phyloP scores from a whole-genome alignment of 2,329 filamentous ascomycete genomes.

The Chrysoporthe cubensis region DNA sequence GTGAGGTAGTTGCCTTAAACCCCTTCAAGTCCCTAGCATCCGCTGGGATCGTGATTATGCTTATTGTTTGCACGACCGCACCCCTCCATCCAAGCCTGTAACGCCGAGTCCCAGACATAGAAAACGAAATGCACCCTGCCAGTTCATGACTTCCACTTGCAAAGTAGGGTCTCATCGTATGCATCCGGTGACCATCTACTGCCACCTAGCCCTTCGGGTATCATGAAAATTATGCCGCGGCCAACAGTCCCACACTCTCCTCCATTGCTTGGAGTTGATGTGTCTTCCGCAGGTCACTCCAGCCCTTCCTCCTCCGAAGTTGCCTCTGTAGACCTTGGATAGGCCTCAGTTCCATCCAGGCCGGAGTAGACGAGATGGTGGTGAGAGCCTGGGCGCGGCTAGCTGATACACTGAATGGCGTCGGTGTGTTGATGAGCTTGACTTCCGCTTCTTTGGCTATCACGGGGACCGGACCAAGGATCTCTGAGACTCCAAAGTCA shows the following conservation, averaged over 20 bases:
- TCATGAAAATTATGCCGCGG: slow-evolving; percentile 2
- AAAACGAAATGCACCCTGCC: background rate
- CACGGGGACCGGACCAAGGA: slow-evolving; percentile 14
- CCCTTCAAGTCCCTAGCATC: background rate
- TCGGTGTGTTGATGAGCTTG: slow-evolving; percentile 14
- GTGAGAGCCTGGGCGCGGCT: slow-evolving; percentile 3
- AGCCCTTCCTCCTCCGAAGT: slow-evolving; percentile 20
- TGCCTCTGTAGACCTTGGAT: slow-evolving; percentile 14
- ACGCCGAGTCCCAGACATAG: background rate
- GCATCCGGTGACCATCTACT: background rate
- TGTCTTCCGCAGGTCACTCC: slow-evolving; percentile 9
- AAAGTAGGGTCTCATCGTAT: background rate
- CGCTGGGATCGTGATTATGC: background rate
- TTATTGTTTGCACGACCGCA: background rate
- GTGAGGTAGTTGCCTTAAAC: background rate
- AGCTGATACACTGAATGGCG: slow-evolving; percentile 13
- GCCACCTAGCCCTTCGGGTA: background rate
- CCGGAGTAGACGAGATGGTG: background rate
- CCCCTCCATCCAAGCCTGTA: background rate
- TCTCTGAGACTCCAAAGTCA: slow-evolving; percentile 17
- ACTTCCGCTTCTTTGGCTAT: slow-evolving; percentile 7
- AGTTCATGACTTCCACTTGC: background rate
- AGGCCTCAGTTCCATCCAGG: slow-evolving; percentile 10
- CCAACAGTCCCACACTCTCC: slow-evolving; percentile 9
- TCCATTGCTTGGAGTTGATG: slow-evolving; percentile 8